These are phyloP conservation scores for Nicotiana tabacum DNA, from an alignment of 257 asterid genomes.

Conservation along the genomic window DNA sequence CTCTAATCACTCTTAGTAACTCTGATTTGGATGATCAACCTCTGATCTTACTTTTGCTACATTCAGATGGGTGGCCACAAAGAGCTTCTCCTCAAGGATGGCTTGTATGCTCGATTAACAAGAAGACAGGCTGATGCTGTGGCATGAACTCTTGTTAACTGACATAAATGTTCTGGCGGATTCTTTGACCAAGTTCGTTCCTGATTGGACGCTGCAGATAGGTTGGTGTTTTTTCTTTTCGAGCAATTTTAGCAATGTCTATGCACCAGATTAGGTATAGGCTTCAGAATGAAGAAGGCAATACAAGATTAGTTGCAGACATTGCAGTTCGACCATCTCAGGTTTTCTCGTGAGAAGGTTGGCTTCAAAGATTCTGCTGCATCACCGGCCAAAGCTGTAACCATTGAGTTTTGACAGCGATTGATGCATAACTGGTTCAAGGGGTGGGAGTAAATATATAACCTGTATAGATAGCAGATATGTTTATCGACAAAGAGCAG, in stretches of 20 bases:
- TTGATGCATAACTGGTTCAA: not conserved
- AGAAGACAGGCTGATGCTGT: constrained; percentile 82
- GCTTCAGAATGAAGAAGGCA: constrained; percentile 1
- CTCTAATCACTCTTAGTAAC: not conserved
- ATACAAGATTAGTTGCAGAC: not conserved
- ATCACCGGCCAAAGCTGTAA: not conserved
- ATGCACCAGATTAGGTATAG: not conserved
- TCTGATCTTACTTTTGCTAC: not conserved
- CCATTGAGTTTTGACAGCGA: not conserved
- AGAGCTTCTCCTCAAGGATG: constrained; percentile 61
- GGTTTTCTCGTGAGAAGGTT: constrained; percentile 15
- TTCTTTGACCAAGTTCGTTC: constrained; percentile 3
- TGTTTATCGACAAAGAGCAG: not conserved
- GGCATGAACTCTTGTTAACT: constrained; percentile 32
- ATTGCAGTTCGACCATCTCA: constrained; percentile 20
- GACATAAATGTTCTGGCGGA: not conserved
- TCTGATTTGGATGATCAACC: not conserved
- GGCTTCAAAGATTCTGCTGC: constrained; percentile 9
- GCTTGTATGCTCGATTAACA: constrained; percentile 73
- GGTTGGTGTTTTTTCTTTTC: not conserved
- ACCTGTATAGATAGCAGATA: not conserved
- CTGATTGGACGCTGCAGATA: constrained; percentile 3
- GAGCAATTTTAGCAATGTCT: not conserved
- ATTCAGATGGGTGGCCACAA: constrained; percentile 75
- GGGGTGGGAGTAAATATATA: not conserved